These are phyloP conservation scores for Mycena rebaudengoi DNA, from an alignment of 768 basidiomycete genomes.

Conservation along the genomic window DNA sequence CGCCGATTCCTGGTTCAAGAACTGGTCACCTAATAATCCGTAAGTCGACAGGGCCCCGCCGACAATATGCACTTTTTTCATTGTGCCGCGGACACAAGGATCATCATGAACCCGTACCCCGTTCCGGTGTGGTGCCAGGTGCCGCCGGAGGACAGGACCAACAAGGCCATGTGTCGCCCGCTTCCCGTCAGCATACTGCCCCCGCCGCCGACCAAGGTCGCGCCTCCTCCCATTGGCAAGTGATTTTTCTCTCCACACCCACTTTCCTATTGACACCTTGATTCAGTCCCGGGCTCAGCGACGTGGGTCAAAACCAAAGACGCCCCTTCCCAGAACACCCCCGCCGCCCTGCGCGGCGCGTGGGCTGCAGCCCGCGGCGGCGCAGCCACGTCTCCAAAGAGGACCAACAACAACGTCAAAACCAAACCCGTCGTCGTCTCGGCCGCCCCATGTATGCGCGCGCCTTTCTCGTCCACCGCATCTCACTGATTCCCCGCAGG, in stretches of 20 bases:
- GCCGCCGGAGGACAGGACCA: constrained; percentile 53
- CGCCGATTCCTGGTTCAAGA: constrained; percentile 51
- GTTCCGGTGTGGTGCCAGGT: constrained; percentile 47
- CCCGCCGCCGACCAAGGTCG: constrained; percentile 35
- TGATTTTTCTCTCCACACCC: not conserved
- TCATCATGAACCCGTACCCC: constrained; percentile 51
- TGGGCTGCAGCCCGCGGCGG: constrained; percentile 26
- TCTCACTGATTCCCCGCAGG: constrained; percentile 6
- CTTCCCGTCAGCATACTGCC: constrained; percentile 46
- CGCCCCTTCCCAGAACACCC: constrained; percentile 17
- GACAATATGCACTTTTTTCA: not conserved
- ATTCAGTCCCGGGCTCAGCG: constrained; percentile 48
- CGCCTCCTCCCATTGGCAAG: constrained; percentile 37
- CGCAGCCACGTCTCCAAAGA: not conserved
- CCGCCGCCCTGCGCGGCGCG: constrained; percentile 22
- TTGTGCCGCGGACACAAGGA: constrained; percentile 24
- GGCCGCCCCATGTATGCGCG: constrained; percentile 19
- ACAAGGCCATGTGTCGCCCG: constrained; percentile 53
- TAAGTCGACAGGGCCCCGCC: constrained; percentile 23
- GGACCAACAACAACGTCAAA: not conserved
- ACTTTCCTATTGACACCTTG: not conserved
- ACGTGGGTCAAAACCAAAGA: constrained; percentile 41
- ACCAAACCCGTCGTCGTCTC: constrained; percentile 1
- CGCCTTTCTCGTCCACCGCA: not conserved
- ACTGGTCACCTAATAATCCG: constrained; percentile 45